phyloP scores from a whole-genome alignment of 2,329 filamentous ascomycete genomes.

The Claviceps lovelessii region DNA sequence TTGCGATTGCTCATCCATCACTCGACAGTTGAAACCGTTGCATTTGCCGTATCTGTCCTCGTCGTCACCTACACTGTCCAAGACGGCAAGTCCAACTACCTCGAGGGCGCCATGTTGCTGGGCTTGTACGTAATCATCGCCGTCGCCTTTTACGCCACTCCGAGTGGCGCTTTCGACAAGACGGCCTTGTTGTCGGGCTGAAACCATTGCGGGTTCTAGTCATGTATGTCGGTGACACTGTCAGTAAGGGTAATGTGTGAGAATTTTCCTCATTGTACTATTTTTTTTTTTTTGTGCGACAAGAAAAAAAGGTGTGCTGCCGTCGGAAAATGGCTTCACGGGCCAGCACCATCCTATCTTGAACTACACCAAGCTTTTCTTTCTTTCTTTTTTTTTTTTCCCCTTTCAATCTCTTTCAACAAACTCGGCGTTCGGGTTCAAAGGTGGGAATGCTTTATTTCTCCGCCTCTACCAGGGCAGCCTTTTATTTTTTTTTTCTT shows the following conservation, averaged over 20 bases:
- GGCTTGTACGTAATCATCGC: constrained; percentile 46
- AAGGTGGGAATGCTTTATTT: too few species aligned
- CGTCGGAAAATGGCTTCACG: neutral
- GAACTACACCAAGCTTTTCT: neutral
- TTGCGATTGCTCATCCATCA: neutral
- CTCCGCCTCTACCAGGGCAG: too few species aligned
- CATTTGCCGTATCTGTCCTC: constrained; percentile 61
- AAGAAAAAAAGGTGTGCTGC: neutral
- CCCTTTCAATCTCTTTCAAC: too few species aligned
- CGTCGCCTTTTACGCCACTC: constrained; percentile 44
- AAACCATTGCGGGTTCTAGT: neutral
- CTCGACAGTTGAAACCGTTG: constrained; percentile 51
- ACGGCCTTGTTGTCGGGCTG: constrained; percentile 1
- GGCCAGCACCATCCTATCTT: neutral
- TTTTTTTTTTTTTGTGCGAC: neutral
- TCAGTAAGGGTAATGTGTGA: too few species aligned
- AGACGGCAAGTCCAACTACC: constrained; percentile 72
- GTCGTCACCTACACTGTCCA: constrained; percentile 65
- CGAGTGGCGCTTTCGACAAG: constrained; percentile 31
- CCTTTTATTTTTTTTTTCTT: too few species aligned
- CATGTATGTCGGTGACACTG: too few species aligned
- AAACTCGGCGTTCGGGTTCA: too few species aligned
- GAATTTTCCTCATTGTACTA: too few species aligned
- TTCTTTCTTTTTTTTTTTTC: neutral
- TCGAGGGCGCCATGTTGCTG: constrained; percentile 58